phyloP scores from a whole-genome alignment of 371 early-diverging fungal species.

The Mortierella sp. region DNA sequence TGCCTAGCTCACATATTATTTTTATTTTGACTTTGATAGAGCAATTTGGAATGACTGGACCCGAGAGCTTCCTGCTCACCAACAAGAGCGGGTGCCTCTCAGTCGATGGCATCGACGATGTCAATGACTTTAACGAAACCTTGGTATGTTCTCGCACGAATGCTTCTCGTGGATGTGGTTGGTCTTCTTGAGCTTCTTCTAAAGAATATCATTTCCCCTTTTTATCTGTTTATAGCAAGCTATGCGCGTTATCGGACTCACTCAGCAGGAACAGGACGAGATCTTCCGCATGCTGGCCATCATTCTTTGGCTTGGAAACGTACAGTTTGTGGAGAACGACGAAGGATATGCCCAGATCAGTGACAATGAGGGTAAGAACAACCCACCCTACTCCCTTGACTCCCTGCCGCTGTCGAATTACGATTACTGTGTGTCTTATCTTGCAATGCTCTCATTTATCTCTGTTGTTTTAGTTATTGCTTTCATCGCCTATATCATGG shows the following conservation, averaged over 20 bases:
- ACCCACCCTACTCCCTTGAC: neutral
- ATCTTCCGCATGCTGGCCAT: conserved; percentile 87
- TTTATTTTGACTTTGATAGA: conserved; percentile 57
- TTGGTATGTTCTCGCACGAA: conserved; percentile 60
- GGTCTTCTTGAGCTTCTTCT: neutral
- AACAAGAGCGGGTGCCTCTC: conserved; percentile 81
- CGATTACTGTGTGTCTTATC: neutral
- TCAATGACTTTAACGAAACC: conserved; percentile 79
- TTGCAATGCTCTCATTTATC: neutral
- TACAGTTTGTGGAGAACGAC: conserved; percentile 79
- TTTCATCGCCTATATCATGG: conserved; percentile 85
- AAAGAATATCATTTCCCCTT: neutral
- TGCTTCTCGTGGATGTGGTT: neutral
- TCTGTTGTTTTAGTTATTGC: conserved; percentile 66
- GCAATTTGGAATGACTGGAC: conserved; percentile 83
- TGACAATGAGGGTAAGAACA: conserved; percentile 70
- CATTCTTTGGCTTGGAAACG: conserved; percentile 89
- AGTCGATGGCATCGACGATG: conserved; percentile 88
- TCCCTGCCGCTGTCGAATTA: too few species aligned
- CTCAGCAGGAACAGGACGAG: conserved; percentile 80
- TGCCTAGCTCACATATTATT: conserved; percentile 18
- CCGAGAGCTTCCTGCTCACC: conserved; percentile 87
- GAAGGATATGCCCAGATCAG: conserved; percentile 73
- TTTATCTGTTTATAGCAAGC: conserved; percentile 66
- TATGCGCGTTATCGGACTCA: conserved; percentile 85